Base-by-base conservation (phyloP, 768 basidiomycete genomes). In the Lepiota brunneoincarnata region DNA sequence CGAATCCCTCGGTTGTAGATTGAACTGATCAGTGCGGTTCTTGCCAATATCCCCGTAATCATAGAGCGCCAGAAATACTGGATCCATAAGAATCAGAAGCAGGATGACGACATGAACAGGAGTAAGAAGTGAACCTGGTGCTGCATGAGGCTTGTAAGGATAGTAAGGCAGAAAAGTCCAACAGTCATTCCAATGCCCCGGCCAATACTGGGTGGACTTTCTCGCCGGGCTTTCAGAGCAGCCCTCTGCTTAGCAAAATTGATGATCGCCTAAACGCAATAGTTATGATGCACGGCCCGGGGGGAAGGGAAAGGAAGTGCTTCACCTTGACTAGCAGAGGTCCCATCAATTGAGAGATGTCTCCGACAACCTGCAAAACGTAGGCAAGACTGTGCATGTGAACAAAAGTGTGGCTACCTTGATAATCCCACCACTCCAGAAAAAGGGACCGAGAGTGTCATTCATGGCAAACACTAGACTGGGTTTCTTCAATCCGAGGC, bases 51-150 rank as follows among this genome's bases (percentile, higher is more conserved):
- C 21, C 90, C 89, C 0, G 82, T 80, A 21, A 74, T 69, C 81
- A 87, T 87, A 4, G 83, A 82, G 39, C 82, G 74, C 76, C 83
- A 84, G 72, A 90, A 89, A 69, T 86, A 89, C 77, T 84, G 54
- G 21, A 51, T 26, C 31, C 31, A 31, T 31, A 10, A 14, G 10
- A 57, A 28, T 10, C 51, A 54, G 53, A 52, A 47, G 50, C 35
- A 20, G 31, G 17, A 15, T 10, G 20, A 36, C 5, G 5, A 12
- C 37, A 18, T 15, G 14, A 46, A 4, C 15, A 1, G 50, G 6
- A 42, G 26, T 23, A 23, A 14, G 45, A 23, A 34, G 61, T 59
- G 58, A 59, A 79, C 84, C 73, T 87, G 86, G 62, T 91, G 84
- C 46, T 83, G 76, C 43, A 75, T 75, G 42, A 91, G 62, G 58